Evolutionary conservation across 495 filamentous ascomycete species (phyloP).

Genomic region (Durotheca rogersii): DNA sequence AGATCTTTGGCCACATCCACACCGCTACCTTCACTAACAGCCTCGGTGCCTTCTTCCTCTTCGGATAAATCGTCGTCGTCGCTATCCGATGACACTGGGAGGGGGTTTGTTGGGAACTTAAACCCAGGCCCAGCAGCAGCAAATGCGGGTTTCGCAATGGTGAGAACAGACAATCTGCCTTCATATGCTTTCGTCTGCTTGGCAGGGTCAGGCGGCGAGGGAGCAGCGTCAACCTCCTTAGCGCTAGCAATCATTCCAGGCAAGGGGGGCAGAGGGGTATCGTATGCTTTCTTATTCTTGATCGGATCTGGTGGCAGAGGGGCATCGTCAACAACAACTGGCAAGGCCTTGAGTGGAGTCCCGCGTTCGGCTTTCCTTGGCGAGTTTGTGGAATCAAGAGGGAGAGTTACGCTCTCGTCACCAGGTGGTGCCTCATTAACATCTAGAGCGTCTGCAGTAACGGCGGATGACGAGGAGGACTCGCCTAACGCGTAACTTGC

Average conservation of each 20-base stretch:
- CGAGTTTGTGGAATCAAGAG: slow-evolving; percentile 55
- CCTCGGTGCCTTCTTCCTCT: slow-evolving; percentile 48
- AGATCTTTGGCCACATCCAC: slow-evolving; percentile 67
- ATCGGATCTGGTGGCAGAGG: slow-evolving; percentile 47
- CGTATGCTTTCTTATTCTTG: slow-evolving; percentile 39
- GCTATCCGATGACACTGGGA: slow-evolving; percentile 35
- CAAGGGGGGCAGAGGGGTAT: slow-evolving; percentile 43
- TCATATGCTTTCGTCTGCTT: slow-evolving; percentile 28
- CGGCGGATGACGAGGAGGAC: slow-evolving; percentile 64
- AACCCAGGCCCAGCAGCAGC: slow-evolving; percentile 28
- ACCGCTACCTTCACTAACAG: slow-evolving; percentile 57
- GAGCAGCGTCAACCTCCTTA: slow-evolving; percentile 24
- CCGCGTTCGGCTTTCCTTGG: slow-evolving; percentile 9
- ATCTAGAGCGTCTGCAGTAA: slow-evolving; percentile 45
- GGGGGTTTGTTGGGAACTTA: slow-evolving; percentile 33
- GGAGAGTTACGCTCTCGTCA: slow-evolving; percentile 57
- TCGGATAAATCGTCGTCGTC: slow-evolving; percentile 48
- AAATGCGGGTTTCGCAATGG: slow-evolving; percentile 24
- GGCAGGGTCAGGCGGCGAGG: slow-evolving; percentile 33
- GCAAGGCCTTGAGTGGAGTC: slow-evolving; percentile 10
- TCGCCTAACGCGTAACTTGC: slow-evolving; percentile 63
- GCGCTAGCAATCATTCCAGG: slow-evolving; percentile 30
- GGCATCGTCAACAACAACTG: slow-evolving; percentile 31
- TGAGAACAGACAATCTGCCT: slow-evolving; percentile 21
- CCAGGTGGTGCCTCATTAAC: slow-evolving; percentile 29